phyloP scores from a whole-genome alignment of 345 rosid genomes.

The Rubroshorea leprosula region DNA sequence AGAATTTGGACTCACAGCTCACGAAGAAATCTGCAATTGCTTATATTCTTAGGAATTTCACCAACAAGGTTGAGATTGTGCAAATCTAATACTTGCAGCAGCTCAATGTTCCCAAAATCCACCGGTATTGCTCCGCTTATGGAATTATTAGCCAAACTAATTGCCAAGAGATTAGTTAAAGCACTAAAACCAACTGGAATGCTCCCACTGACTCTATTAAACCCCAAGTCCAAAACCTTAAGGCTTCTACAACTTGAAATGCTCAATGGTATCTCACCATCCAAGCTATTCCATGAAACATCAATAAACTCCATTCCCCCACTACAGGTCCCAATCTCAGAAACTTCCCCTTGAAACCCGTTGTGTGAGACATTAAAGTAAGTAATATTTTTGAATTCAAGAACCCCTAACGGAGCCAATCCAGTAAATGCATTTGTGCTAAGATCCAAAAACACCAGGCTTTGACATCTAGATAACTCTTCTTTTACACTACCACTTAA shows the following conservation, averaged over 20 bases:
- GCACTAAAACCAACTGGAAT: constrained; percentile 48
- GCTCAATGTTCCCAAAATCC: constrained; percentile 58
- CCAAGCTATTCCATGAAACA: constrained; percentile 65
- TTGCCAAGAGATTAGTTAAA: constrained; percentile 51
- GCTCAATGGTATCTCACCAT: constrained; percentile 56
- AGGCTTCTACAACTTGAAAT: constrained; percentile 64
- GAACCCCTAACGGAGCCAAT: constrained; percentile 57
- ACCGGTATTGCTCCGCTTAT: constrained; percentile 56
- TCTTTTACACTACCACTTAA: constrained; percentile 57
- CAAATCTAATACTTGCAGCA: constrained; percentile 70
- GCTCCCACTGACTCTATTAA: constrained; percentile 61
- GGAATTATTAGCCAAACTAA: constrained; percentile 67
- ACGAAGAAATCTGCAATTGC: constrained; percentile 69
- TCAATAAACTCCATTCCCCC: constrained; percentile 56
- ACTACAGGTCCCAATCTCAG: constrained; percentile 48
- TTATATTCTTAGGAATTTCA: constrained; percentile 51
- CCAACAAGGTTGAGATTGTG: constrained; percentile 69
- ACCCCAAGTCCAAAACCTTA: constrained; percentile 68
- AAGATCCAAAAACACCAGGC: constrained; percentile 59
- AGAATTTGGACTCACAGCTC: constrained; percentile 61
- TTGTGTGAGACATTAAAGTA: constrained; percentile 70
- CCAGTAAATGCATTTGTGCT: constrained; percentile 70
- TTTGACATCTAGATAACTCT: constrained; percentile 49
- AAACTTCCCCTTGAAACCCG: constrained; percentile 59
- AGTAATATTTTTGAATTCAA: constrained; percentile 50